A percentile compares a stretch with the other conserved stretches of the same genome.
Conservation (phyloP, 2,329 filamentous ascomycete genomes). For the Botrytis hyacinthi region DNA sequence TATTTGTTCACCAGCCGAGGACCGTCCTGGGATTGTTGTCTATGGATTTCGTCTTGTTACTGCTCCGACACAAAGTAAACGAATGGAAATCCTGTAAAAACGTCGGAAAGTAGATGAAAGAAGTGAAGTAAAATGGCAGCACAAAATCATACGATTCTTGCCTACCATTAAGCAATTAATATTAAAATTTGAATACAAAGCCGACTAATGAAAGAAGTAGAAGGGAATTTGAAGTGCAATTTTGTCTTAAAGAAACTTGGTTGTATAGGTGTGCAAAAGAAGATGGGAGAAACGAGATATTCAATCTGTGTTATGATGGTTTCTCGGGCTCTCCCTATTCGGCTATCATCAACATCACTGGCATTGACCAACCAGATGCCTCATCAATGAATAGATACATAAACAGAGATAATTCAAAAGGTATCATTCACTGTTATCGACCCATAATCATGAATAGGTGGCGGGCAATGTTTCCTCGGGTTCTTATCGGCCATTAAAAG, state of each 20-base stretch:
- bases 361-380: not conserved
- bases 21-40: not conserved
- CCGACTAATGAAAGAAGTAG: not conserved
- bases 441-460: not conserved
- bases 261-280: not conserved
- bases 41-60: not conserved
- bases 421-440: not conserved
- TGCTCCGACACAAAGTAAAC: not conserved
- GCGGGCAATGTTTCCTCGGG: not conserved
- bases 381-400: not conserved
- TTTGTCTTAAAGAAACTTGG: not conserved
- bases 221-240: not conserved
- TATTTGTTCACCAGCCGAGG: not conserved
- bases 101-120: not conserved
- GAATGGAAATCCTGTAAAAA: not conserved
- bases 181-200: constrained; percentile 3
- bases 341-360: not conserved
- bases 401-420: not conserved
- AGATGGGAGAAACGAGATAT: not conserved
- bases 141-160: not conserved
- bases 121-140: not conserved
- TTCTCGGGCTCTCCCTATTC: not conserved
- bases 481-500: not conserved
- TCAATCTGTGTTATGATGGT: not conserved
- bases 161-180: constrained; percentile 3